A percentile compares a stretch with the other conserved stretches of the same genome.
These are phyloP conservation scores for Telopea speciosissima DNA, from an alignment of 177 flowering plant species.

Conservation along the genomic window DNA sequence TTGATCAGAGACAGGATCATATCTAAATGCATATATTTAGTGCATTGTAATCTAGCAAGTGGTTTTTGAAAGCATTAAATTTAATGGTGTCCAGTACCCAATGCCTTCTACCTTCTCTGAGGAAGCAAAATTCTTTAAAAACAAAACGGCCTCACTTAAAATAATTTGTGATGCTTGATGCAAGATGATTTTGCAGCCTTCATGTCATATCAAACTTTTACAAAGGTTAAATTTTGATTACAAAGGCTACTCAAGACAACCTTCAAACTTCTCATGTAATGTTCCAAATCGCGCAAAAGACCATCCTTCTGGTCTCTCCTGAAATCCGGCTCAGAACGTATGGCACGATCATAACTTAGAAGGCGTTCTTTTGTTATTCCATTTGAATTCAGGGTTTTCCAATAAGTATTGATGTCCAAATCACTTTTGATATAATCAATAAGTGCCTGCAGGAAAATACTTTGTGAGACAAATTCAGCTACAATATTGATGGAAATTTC, in stretches of 20 bases:
- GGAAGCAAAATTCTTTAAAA: neutral
- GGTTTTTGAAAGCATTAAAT: too few species aligned
- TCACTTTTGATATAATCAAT: slow-evolving; percentile 79
- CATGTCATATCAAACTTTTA: neutral
- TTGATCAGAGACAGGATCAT: neutral
- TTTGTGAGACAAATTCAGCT: slow-evolving; percentile 1
- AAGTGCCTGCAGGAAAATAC: slow-evolving; percentile 59
- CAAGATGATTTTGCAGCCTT: neutral
- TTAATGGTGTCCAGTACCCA: too few species aligned
- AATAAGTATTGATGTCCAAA: slow-evolving; percentile 74
- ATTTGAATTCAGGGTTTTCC: slow-evolving; percentile 86
- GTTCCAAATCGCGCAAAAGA: slow-evolving; percentile 86
- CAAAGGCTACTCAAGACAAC: slow-evolving; percentile 27
- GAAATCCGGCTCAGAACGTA: slow-evolving; percentile 81
- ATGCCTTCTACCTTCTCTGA: neutral
- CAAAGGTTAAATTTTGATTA: neutral
- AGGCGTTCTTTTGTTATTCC: slow-evolving; percentile 97
- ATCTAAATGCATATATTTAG: neutral
- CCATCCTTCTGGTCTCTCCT: slow-evolving; percentile 75
- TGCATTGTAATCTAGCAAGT: neutral
- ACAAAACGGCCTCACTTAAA: neutral
- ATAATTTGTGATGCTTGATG: neutral
- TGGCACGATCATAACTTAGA: slow-evolving; percentile 94
- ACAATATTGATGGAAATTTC: neutral
- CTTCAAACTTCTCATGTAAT: slow-evolving; percentile 95